phyloP scores from a whole-genome alignment of 768 basidiomycete genomes.

The Tubosaeta brunneosetosa region DNA sequence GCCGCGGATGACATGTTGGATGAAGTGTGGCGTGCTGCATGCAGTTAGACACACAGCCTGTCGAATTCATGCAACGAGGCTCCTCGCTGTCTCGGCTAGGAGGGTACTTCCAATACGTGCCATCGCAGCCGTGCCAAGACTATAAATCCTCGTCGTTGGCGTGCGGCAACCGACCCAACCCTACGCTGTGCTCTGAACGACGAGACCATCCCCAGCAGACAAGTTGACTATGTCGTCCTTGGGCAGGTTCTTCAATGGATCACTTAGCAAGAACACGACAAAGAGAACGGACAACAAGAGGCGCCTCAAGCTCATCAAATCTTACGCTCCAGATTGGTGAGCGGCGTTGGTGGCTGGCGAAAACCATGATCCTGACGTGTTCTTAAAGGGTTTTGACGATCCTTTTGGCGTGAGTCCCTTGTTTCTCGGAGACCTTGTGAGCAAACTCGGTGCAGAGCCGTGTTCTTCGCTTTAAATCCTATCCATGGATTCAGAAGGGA shows the following conservation, averaged over 20 bases:
- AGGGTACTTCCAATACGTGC: background rate
- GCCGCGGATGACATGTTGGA: conserved; percentile 19
- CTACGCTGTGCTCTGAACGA: background rate
- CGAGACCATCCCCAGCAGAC: background rate
- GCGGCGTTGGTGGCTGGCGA: conserved; percentile 14
- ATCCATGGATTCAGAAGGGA: conserved; percentile 69
- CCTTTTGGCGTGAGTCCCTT: conserved; percentile 49
- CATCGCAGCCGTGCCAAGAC: background rate
- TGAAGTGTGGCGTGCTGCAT: background rate
- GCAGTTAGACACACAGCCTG: background rate
- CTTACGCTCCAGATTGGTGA: conserved; percentile 77
- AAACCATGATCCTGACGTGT: background rate
- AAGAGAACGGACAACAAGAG: conserved; percentile 24
- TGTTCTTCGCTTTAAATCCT: conserved; percentile 61
- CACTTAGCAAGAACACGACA: conserved; percentile 2
- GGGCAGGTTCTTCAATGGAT: conserved; percentile 4
- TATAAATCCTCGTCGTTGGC: background rate
- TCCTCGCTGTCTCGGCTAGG: background rate
- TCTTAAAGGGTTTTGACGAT: conserved; percentile 56
- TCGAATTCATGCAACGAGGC: background rate
- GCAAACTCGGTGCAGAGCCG: conserved; percentile 35
- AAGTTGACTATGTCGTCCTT: conserved; percentile 13
- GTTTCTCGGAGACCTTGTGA: background rate
- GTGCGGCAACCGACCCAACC: background rate
- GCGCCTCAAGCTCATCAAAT: conserved; percentile 44